These are phyloP conservation scores for Alisma plantagoaquatica DNA, from an alignment of 106 monocot genomes.

Conservation along the genomic window DNA sequence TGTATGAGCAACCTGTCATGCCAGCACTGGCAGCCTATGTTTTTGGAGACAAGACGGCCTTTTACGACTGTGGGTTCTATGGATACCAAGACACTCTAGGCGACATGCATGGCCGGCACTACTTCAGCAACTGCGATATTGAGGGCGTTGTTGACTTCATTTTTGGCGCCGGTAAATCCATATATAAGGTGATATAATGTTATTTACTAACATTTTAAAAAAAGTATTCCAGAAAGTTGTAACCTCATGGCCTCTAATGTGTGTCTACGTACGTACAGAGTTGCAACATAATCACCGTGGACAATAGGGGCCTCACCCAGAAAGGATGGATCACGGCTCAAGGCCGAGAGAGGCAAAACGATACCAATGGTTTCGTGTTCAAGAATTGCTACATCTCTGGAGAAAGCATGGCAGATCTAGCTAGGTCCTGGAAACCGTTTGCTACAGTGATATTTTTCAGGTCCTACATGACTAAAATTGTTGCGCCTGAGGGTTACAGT, in stretches of 20 bases:
- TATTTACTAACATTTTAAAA: not conserved
- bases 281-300: too few relatives aligned
- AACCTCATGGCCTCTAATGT: too few relatives aligned
- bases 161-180: conserved; percentile 8
- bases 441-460: conserved; percentile 13
- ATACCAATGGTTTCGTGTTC: conserved; percentile 26
- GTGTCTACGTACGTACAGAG: too few relatives aligned
- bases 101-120: conserved; percentile 8
- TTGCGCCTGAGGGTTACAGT: conserved; percentile 2
- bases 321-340: conserved; percentile 13
- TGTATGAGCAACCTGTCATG: not conserved
- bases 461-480: not conserved
- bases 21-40: conserved; percentile 1
- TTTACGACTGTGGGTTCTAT: conserved; percentile 9
- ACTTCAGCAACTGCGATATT: conserved; percentile 6
- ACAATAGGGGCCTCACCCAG: too few relatives aligned
- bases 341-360: not conserved
- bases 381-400: conserved; percentile 14
- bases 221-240: not conserved
- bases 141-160: conserved; percentile 15
- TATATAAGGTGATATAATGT: conserved; percentile 9
- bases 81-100: conserved; percentile 13
- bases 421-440: conserved; percentile 12
- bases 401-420: not conserved
- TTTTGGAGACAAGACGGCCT: conserved; percentile 8